Conservation (phyloP, 1,284 basidiomycete species). For the Heliocybe sulcata region DNA sequence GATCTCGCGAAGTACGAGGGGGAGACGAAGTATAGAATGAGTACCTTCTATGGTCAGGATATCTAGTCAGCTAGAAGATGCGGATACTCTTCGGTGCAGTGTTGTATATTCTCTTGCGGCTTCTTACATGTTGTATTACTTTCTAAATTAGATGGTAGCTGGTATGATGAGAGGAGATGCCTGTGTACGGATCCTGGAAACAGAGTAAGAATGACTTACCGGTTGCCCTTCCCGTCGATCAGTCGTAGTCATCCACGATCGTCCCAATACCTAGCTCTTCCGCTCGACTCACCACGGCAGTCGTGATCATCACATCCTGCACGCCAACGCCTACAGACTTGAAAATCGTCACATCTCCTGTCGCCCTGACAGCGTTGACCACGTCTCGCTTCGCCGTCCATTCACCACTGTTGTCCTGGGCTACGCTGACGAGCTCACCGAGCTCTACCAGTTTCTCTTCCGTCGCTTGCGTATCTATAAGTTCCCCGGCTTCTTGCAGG, state of each 20-base stretch:
- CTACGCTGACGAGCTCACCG: constrained; percentile 43
- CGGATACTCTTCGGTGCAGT: neutral
- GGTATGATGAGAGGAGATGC: neutral
- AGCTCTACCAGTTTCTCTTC: constrained; percentile 44
- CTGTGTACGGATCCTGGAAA: neutral
- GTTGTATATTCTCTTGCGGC: neutral
- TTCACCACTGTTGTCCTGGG: constrained; percentile 19
- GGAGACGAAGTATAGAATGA: neutral
- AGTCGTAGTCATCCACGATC: constrained; percentile 29
- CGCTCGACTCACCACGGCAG: constrained; percentile 33
- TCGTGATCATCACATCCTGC: constrained; percentile 71
- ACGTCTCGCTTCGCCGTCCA: constrained; percentile 9
- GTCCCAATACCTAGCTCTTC: constrained; percentile 29
- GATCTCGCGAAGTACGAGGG: neutral
- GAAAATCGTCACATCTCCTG: constrained; percentile 57
- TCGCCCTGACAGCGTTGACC: constrained; percentile 22
- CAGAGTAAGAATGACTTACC: neutral
- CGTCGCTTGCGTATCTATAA: constrained; percentile 44
- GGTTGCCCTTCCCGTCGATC: neutral
- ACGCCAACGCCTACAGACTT: constrained; percentile 73
- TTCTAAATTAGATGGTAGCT: no score
- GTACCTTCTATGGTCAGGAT: neutral
- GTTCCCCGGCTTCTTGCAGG: constrained; percentile 68
- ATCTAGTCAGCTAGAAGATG: neutral
- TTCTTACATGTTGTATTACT: no score